Evolutionary conservation across 495 filamentous ascomycete genomes (phyloP).

Genomic region (Aspergillus hancockii): DNA sequence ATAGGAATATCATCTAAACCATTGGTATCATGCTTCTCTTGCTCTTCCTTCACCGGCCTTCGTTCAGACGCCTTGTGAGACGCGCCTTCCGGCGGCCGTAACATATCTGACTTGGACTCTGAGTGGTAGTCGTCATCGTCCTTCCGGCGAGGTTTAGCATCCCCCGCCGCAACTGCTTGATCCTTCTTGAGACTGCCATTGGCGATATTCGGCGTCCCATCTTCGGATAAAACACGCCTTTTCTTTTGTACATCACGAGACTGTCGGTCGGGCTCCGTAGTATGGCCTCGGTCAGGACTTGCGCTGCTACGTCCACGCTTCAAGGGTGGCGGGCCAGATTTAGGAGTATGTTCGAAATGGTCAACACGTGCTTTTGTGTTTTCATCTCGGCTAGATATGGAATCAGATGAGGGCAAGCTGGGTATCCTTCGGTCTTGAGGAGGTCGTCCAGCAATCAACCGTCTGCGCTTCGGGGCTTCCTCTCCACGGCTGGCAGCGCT

Average conservation of each 20-base stretch:
- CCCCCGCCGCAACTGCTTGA: slow-evolving; percentile 20
- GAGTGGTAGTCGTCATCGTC: slow-evolving; percentile 23
- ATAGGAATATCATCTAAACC: slow-evolving; percentile 34
- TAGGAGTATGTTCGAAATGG: slow-evolving; percentile 29
- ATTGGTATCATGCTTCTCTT: slow-evolving; percentile 27
- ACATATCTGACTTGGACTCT: slow-evolving; percentile 18
- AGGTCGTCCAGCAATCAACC: slow-evolving; percentile 46
- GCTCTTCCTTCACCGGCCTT: slow-evolving; percentile 36
- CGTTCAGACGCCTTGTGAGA: slow-evolving; percentile 14
- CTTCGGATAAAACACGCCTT: slow-evolving; percentile 48
- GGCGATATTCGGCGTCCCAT: slow-evolving; percentile 33
- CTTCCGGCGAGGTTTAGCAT: slow-evolving; percentile 30
- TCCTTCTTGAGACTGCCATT: slow-evolving; percentile 37
- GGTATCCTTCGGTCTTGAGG: slow-evolving; percentile 40
- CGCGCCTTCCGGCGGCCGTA: slow-evolving; percentile 22
- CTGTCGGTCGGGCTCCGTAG: slow-evolving; percentile 42
- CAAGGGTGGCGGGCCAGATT: slow-evolving; percentile 24
- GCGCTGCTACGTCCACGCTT: slow-evolving; percentile 69
- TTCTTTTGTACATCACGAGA: slow-evolving; percentile 50
- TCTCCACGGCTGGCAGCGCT: slow-evolving; percentile 32
- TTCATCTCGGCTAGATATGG: slow-evolving; percentile 43
- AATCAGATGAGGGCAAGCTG: slow-evolving; percentile 46
- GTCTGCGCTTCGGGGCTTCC: slow-evolving; percentile 40
- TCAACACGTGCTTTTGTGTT: slow-evolving; percentile 35
- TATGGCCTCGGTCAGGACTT: slow-evolving; percentile 63